A percentile compares a stretch with the other conserved stretches of the same genome.
Conservation (phyloP, 1,139 yeast species). For the Ogataea hybrid region DNA sequence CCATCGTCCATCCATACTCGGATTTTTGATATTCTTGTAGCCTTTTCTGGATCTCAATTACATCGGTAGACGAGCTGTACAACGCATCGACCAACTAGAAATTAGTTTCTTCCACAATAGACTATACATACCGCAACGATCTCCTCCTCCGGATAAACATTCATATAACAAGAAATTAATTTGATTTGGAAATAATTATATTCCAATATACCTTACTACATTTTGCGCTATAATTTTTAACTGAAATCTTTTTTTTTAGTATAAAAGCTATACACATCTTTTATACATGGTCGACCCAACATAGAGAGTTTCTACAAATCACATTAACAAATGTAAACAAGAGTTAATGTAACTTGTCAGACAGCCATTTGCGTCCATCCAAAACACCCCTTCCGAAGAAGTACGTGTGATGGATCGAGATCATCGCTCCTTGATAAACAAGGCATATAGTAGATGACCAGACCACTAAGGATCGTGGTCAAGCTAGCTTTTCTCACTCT, state of each 20-base stretch:
- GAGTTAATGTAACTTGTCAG: conserved; percentile 75
- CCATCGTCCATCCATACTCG: conserved; percentile 47
- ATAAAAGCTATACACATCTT: conserved; percentile 2
- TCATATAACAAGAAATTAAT: conserved; percentile 2
- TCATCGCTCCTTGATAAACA: conserved; percentile 97
- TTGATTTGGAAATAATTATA: too few relatives aligned
- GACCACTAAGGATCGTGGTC: conserved; percentile 83
- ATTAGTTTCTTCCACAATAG: background rate
- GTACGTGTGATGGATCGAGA: conserved; percentile 92
- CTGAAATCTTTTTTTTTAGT: conserved; percentile 3
- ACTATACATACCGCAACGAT: conserved; percentile 11
- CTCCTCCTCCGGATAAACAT: conserved; percentile 2
- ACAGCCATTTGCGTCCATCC: conserved; percentile 99
- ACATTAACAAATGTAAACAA: conserved; percentile 23
- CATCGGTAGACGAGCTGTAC: conserved; percentile 40
- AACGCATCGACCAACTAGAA: conserved; percentile 37
- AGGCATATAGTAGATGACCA: conserved; percentile 66
- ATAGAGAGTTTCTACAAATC: conserved; percentile 19
- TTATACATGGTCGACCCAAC: conserved; percentile 23
- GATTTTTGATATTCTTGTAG: conserved; percentile 58
- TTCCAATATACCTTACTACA: background rate
- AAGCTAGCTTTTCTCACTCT: conserved; percentile 88
- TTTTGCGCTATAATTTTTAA: background rate
- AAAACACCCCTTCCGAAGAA: conserved; percentile 78
- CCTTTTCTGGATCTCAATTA: conserved; percentile 46